Conservation (phyloP, 2,329 filamentous ascomycete genomes). For the Fusarium odoratissimum region DNA sequence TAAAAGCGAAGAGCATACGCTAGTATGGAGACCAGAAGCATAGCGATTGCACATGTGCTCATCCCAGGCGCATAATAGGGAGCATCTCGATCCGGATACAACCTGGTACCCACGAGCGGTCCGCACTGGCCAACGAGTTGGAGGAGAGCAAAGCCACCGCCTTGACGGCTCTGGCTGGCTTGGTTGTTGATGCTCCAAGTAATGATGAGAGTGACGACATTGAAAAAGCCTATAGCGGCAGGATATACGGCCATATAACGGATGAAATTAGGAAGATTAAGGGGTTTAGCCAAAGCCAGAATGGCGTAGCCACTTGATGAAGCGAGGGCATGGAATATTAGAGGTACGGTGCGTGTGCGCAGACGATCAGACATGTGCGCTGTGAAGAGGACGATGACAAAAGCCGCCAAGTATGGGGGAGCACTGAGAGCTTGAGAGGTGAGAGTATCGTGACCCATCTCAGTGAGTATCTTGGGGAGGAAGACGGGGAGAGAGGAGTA, state of each 20-base stretch:
- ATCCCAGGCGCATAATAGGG: constrained; percentile 74
- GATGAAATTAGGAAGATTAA: constrained; percentile 57
- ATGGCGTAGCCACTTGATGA: constrained; percentile 71
- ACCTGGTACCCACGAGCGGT: constrained; percentile 74
- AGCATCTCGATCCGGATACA: constrained; percentile 70
- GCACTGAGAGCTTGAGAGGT: constrained; percentile 82
- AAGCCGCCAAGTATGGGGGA: constrained; percentile 83
- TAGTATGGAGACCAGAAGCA: constrained; percentile 69
- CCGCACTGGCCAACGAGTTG: constrained; percentile 86
- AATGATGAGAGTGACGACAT: constrained; percentile 84
- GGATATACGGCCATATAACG: constrained; percentile 84
- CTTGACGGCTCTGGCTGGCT: constrained; percentile 73
- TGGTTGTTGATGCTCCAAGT: constrained; percentile 94
- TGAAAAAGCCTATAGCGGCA: constrained; percentile 84
- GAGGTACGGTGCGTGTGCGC: constrained; percentile 70
- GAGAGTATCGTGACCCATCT: constrained; percentile 78
- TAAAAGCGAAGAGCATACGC: constrained; percentile 66
- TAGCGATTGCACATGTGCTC: constrained; percentile 70
- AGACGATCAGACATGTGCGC: constrained; percentile 77
- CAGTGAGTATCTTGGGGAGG: constrained; percentile 80
- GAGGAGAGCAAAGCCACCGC: constrained; percentile 81
- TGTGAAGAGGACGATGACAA: constrained; percentile 76
- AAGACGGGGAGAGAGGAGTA: constrained; percentile 91
- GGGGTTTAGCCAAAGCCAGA: constrained; percentile 67
- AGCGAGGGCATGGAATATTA: constrained; percentile 75